Evolutionary conservation across 495 filamentous ascomycete species (phyloP).

Genomic region (Hypoxylon fuscum): DNA sequence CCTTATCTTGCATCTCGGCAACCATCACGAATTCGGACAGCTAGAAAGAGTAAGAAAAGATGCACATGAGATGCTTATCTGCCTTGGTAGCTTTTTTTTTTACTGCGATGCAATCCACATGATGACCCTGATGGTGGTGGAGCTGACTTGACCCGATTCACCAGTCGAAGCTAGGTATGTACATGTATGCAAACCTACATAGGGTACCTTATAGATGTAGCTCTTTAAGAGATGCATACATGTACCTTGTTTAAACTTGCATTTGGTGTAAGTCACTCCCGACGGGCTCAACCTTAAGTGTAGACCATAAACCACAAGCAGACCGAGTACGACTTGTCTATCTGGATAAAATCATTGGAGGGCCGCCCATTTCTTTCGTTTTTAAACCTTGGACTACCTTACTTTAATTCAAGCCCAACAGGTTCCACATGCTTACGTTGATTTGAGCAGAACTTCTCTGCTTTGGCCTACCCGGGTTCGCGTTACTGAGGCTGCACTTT

Average conservation of each 20-base stretch:
- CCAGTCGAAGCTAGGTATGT: neutral
- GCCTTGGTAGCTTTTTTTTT: slow-evolving; percentile 17
- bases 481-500: slow-evolving; percentile 28
- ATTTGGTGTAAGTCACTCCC: slow-evolving; percentile 13
- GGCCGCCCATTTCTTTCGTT: slow-evolving; percentile 9
- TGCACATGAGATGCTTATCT: slow-evolving; percentile 39
- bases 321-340: neutral
- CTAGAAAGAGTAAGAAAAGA: slow-evolving; percentile 34
- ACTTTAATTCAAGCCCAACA: slow-evolving; percentile 32
- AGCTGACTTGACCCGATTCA: slow-evolving; percentile 8
- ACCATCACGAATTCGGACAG: slow-evolving; percentile 41
- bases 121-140: slow-evolving; percentile 30
- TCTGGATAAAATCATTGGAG: slow-evolving; percentile 15
- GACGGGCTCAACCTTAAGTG: too few species aligned
- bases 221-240: too few species aligned
- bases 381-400: slow-evolving; percentile 23
- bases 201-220: slow-evolving; percentile 1
- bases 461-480: slow-evolving; percentile 8
- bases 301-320: too few species aligned
- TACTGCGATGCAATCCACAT: slow-evolving; percentile 39
- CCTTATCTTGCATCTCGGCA: slow-evolving; percentile 43
- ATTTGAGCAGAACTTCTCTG: slow-evolving; percentile 18
- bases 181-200: too few species aligned
- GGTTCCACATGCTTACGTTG: slow-evolving; percentile 24
- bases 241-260: too few species aligned